Evolutionary conservation across 768 basidiomycete genomes (phyloP).

Genomic region (Gautieria morchelliformis): DNA sequence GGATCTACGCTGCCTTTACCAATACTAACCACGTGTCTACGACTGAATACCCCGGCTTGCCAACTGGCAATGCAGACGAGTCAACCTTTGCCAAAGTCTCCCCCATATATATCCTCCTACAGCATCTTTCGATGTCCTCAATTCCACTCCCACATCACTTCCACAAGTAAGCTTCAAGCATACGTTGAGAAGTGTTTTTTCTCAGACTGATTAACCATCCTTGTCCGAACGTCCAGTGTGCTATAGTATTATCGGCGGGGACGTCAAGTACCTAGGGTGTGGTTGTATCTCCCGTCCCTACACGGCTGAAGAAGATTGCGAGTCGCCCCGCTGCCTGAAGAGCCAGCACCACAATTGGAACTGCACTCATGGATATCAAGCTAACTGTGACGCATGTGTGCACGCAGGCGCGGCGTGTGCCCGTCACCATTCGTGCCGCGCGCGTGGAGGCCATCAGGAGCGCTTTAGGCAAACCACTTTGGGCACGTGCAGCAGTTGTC

Average conservation of each 20-base stretch:
- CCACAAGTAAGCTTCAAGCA: not conserved
- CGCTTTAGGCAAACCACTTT: too few relatives aligned
- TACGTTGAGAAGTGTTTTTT: not conserved
- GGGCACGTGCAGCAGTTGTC: too few relatives aligned
- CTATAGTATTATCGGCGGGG: not conserved
- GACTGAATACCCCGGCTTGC: too few relatives aligned
- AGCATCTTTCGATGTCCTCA: too few relatives aligned
- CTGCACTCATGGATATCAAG: not conserved
- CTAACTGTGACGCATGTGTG: not conserved
- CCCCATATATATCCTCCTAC: too few relatives aligned
- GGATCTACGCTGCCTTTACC: too few relatives aligned
- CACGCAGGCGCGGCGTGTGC: not conserved
- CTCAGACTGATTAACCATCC: not conserved
- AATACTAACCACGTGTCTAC: too few relatives aligned
- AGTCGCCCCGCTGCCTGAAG: not conserved
- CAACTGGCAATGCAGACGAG: too few relatives aligned
- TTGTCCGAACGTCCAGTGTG: not conserved
- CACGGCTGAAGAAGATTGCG: not conserved
- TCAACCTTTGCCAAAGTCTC: too few relatives aligned
- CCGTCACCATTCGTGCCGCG: not conserved
- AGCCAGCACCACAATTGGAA: not conserved
- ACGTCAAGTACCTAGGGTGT: not conserved
- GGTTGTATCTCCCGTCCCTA: not conserved
- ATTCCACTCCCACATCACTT: not conserved
- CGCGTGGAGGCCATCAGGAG: too few relatives aligned